Evolutionary conservation across 176 grass and related monocot genomes (phyloP), one percentile per base, ranked within the genome.

Genomic region (Carex littledalei): DNA sequence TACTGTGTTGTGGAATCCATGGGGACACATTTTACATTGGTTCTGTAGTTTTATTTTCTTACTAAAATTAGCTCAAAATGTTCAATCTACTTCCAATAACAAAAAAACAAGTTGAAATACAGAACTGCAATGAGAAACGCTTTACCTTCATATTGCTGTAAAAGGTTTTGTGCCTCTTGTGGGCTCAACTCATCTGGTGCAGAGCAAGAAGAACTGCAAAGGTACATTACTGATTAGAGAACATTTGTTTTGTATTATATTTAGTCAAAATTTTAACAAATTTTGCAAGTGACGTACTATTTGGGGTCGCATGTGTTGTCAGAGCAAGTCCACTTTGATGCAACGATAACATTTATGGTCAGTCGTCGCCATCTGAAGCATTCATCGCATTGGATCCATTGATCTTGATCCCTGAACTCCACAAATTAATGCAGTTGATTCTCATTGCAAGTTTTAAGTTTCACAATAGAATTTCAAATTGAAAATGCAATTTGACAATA

Each of bases 331-430:
- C 96, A 99, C 75, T 91, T 93, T 56, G 91, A 92, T 34, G 89
- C 90, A 87, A 95, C 62, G 87, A 99, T 89, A 87, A 99, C 82
- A 91, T 90, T 90, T 79, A 92, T 81, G 84, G 94, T 92, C 84
- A 97, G 41, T 32, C 89, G 84, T 6, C 94, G 94, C 94, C 94
- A 97, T 90, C 94, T 97, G 74, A 73, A 91, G 84, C 94, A 97
- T 78, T 94, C 92, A 7, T 97, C 92, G 64, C 94, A 97, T 16
- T 97, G 94, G 71, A 92, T 94, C 94, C 92, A 97, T 89, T 99
- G 97, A 86, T 99, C 93, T 88, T 94, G 97, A 81, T 99, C 97
- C 88, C 97, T 99, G 83, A 22, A 84, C 13, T 86, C 6, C 62
- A 68, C 37, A 79, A 79, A 64, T 78, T 43, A 72, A 85, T 18